Base-by-base conservation (phyloP, 176 grass and related monocot species). In the Panicum miliaceum region DNA sequence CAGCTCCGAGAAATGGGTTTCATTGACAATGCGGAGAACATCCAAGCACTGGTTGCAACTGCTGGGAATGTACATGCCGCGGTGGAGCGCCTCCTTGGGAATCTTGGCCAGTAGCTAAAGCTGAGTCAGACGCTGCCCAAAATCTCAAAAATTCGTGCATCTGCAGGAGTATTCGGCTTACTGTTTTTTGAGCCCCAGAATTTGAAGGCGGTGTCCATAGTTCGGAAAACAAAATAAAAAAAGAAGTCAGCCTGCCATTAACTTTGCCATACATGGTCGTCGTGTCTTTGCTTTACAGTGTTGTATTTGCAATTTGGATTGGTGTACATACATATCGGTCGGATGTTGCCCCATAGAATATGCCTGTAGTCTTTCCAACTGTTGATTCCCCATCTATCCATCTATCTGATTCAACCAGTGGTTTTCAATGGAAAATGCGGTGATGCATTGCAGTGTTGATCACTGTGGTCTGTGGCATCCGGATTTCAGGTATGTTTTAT, bases 1-100 rank as follows among this genome's bases (percentile, higher is more conserved):
- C 96, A 98, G 89, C 91, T 98, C 56, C 96, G 63, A 68, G 96
- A 98, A 90, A 98, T 98, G 96, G 96, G 96, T 64, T 98, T 98
- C 85, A 84, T 95, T 14, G 96, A 98, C 74, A 92, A 87, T 0
- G 91, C 90, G 0, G 96, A 98, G 80, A 98, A 98, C 63, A 98
- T 95, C 65, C 89, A 78, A 80, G 96, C 96, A 1, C 75, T 98
- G 47, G 87, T 88, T 12, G 96, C 96, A 40, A 95, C 96, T 50
- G 77, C 93, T 51, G 96, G 96, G 65, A 98, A 98, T 84, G 91
- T 98, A 43, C 80, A 98, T 88, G 96, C 96, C 29, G 96, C 96
- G 0, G 96, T 98, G 14, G 96, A 95, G 75, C 90, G 96, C 69
- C 96, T 98, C 82, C 91, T 98, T 15, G 83, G 96, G 29, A 98